These are phyloP conservation scores for Trametes meyenii DNA, from an alignment of 768 basidiomycete species.

Conservation along the genomic window DNA sequence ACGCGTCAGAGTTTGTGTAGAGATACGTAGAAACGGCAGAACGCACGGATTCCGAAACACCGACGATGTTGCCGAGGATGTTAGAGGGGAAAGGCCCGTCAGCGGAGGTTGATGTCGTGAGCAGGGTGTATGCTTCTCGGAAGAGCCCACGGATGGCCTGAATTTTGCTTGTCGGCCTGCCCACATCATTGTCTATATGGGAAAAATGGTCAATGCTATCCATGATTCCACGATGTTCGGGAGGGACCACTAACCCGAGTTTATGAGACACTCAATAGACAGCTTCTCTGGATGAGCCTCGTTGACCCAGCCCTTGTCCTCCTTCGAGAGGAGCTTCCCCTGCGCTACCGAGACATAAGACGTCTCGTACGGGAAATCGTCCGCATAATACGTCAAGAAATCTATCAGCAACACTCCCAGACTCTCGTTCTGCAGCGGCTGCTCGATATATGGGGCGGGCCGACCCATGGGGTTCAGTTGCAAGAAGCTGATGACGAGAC, in stretches of 20 bases:
- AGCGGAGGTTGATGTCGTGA: constrained; percentile 19
- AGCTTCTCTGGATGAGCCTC: constrained; percentile 33
- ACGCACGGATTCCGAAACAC: constrained; percentile 27
- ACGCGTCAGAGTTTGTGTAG: not conserved
- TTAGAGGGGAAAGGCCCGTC: constrained; percentile 13
- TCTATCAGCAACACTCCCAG: constrained; percentile 64
- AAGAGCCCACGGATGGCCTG: constrained; percentile 39
- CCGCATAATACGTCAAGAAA: constrained; percentile 69
- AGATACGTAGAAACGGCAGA: not conserved
- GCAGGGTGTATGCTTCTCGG: constrained; percentile 33
- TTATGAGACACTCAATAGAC: constrained; percentile 46
- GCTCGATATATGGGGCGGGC: constrained; percentile 43
- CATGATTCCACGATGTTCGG: not conserved
- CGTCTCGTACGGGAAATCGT: constrained; percentile 42
- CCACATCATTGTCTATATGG: constrained; percentile 44
- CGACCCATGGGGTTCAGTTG: constrained; percentile 67
- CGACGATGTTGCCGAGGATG: constrained; percentile 29
- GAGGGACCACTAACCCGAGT: constrained; percentile 37
- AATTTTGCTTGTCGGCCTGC: constrained; percentile 39
- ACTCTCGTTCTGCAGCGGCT: constrained; percentile 51
- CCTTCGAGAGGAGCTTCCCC: constrained; percentile 40
- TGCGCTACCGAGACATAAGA: constrained; percentile 45
- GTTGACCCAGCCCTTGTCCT: constrained; percentile 37
- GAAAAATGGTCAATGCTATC: not conserved
- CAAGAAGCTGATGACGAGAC: constrained; percentile 67